Evolutionary conservation across 2,329 filamentous ascomycete species (phyloP), one percentile per base, ranked within the genome.

Genomic region (Phoma sp.): DNA sequence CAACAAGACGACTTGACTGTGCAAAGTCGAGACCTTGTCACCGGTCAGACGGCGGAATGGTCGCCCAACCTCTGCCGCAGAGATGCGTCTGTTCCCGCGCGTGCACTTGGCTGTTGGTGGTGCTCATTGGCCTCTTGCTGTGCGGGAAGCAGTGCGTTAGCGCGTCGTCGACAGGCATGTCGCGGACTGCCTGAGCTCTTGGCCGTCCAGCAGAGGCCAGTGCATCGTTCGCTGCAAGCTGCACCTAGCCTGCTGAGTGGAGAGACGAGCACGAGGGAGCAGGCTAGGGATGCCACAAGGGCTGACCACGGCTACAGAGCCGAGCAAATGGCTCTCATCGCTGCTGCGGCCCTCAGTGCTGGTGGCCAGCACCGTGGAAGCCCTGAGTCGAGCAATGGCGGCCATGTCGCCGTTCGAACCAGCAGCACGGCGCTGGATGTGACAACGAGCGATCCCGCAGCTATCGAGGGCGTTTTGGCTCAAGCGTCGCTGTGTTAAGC

Each of bases 361-460:
- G n/a, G 25, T 6, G 9, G 32, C 8, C 32, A n/a, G 2, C 32
- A 41, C 38, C 10, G n/a, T 18, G 4, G 23, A 24, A 25, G 27
- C 4, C 10, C 40, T 27, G 47, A 35, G 27, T 35, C 47, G 14
- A 45, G 52, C 46, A 33, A n/a, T 8, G 37, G 32, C 18, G 35
- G 47, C 52, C 47, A 14, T 51, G 30, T 51, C 43, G 53, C 47
- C 47, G 53, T 42, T 39, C 47, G 47, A 51, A 47, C 53, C 53
- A 56, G 53, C 43, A 47, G 38, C 53, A 29, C 47, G 43, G 38
- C 36, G 47, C 53, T 56, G 53, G 53, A 56, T 55, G 52, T 55
- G 52, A 55, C 35, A 37, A 50, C 18, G 37, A 43, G 47, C 47
- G 52, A 55, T 55, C 52, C 47, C 52, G 52, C 52, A 55, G 40